Conservation (phyloP, 345 rosid species). For the Salix brachista region DNA sequence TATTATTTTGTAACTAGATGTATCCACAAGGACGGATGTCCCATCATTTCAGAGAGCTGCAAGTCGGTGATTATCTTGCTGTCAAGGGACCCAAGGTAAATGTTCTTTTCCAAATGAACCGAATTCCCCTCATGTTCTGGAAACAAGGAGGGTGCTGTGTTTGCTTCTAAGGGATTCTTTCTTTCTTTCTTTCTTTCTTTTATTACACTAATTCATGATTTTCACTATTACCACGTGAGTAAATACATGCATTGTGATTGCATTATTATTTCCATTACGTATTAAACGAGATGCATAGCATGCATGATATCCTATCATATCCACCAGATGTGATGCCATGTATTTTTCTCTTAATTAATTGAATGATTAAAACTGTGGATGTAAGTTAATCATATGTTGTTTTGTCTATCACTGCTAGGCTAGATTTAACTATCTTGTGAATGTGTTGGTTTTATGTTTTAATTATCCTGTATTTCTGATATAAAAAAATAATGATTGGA, state of each 20-base stretch:
- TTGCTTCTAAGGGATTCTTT: not conserved
- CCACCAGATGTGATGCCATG: not conserved
- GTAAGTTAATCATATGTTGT: too few species aligned
- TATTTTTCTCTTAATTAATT: too few species aligned
- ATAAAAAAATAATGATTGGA: not conserved
- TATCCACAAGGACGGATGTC: conserved; percentile 99
- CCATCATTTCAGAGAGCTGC: conserved; percentile 95
- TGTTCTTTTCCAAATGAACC: conserved; percentile 6
- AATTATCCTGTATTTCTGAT: not conserved
- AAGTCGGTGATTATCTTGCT: conserved; percentile 72
- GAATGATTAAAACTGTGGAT: too few species aligned
- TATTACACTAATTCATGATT: not conserved
- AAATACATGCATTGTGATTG: not conserved
- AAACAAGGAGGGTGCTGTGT: not conserved
- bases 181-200: too few species aligned
- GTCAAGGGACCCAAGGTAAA: conserved; percentile 98
- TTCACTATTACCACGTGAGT: not conserved
- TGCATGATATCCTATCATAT: not conserved
- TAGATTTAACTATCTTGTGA: not conserved
- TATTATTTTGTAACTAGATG: conserved; percentile 50
- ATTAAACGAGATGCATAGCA: not conserved
- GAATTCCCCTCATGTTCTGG: not conserved
- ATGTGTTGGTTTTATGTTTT: not conserved
- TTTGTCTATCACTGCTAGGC: too few species aligned
- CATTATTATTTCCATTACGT: not conserved